Conservation (phyloP, 2,329 filamentous ascomycete species). For the Tricladium varicosporioides region DNA sequence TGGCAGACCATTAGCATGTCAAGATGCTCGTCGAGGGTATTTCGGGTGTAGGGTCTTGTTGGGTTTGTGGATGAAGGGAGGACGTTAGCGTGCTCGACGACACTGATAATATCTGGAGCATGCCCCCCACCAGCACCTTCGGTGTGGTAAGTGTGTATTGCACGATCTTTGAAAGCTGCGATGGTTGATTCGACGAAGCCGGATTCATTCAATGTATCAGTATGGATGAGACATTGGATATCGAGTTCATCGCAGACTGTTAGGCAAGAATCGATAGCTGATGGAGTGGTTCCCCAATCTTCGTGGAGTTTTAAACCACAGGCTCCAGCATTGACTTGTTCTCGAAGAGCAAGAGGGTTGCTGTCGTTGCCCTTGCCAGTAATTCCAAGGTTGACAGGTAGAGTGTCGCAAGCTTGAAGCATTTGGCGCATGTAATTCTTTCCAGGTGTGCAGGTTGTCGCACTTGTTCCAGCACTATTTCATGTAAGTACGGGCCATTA, state of each 20-base stretch:
- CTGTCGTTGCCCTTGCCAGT: constrained; percentile 94
- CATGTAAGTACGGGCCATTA: constrained; percentile 9
- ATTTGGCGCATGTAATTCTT: constrained; percentile 81
- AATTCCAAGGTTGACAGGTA: constrained; percentile 86
- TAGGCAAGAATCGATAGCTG: constrained; percentile 86
- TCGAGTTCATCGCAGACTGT: constrained; percentile 86
- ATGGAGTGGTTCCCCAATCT: constrained; percentile 91
- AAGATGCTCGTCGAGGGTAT: constrained; percentile 93
- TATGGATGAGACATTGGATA: constrained; percentile 91
- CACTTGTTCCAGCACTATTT: constrained; percentile 75
- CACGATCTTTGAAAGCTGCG: constrained; percentile 77
- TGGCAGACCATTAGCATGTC: constrained; percentile 99
- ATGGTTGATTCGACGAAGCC: constrained; percentile 96
- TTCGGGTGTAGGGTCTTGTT: constrained; percentile 83
- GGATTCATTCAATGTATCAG: constrained; percentile 92
- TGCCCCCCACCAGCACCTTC: constrained; percentile 94
- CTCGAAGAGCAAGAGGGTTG: constrained; percentile 64
- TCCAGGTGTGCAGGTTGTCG: constrained; percentile 90
- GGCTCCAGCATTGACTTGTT: constrained; percentile 80
- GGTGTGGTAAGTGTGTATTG: constrained; percentile 96
- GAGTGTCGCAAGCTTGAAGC: constrained; percentile 78
- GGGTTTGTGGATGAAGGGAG: constrained; percentile 90
- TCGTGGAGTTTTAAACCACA: constrained; percentile 94
- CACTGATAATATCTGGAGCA: constrained; percentile 91
- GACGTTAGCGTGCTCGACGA: constrained; percentile 86